Evolutionary conservation across 768 basidiomycete genomes (phyloP).

Genomic region (Podaxis sp.): DNA sequence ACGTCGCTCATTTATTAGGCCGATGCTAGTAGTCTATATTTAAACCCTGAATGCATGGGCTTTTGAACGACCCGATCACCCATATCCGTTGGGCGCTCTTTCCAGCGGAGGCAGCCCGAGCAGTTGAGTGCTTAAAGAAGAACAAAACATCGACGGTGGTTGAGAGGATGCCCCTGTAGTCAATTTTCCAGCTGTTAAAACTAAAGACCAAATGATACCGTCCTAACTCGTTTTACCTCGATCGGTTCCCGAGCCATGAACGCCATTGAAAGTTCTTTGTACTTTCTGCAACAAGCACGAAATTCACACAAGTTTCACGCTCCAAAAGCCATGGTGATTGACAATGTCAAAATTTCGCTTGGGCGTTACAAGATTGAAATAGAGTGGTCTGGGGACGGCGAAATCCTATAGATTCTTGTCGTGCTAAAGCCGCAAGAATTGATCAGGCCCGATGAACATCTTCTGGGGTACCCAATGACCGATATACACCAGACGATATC

Average conservation of each 20-base stretch:
- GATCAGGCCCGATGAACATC: conserved; percentile 1
- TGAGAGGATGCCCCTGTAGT: neutral
- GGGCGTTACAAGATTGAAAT: neutral
- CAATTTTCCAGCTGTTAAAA: neutral
- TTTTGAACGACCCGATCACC: neutral
- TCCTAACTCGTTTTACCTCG: neutral
- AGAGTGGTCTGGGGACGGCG: neutral
- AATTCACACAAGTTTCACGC: neutral
- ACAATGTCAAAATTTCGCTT: neutral
- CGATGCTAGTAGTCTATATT: conserved; percentile 11
- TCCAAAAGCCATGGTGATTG: neutral
- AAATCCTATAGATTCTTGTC: conserved; percentile 6
- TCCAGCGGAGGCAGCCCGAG: neutral
- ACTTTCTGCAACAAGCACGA: neutral
- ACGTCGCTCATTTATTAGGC: conserved; percentile 9
- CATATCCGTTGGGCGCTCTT: neutral
- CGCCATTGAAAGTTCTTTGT: neutral
- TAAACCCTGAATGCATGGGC: neutral
- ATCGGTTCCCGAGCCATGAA: neutral
- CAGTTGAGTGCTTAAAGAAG: neutral
- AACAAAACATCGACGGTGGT: neutral
- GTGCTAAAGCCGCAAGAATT: neutral
- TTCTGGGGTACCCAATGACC: neutral
- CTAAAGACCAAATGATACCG: neutral
- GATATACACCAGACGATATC: neutral